Percentiles rank a stretch among this genome's conserved stretches.
Conservation (phyloP, 1,284 basidiomycete genomes). For the Kalmanozyma brasiliensis region DNA sequence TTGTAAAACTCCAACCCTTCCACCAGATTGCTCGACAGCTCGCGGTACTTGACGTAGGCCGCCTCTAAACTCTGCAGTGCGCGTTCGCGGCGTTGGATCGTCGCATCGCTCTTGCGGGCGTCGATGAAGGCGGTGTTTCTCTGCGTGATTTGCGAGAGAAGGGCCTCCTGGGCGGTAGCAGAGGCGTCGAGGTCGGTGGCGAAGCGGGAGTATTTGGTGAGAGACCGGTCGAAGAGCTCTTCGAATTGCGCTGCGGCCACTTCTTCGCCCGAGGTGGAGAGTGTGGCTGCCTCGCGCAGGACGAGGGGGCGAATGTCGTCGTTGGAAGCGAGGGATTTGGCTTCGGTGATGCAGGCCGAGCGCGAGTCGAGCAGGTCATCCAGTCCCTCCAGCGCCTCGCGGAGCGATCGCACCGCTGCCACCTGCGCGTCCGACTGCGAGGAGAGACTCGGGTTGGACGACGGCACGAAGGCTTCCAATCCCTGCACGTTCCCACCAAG, state of each 20-base stretch:
- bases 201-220: slow-evolving; percentile 84
- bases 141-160: slow-evolving; percentile 79
- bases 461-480: slow-evolving; percentile 39
- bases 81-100: slow-evolving; percentile 83
- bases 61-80: slow-evolving; percentile 87
- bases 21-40: slow-evolving; percentile 83
- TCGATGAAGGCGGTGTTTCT: slow-evolving; percentile 81
- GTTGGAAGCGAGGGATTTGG: slow-evolving; percentile 74
- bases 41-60: slow-evolving; percentile 87
- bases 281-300: slow-evolving; percentile 73
- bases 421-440: slow-evolving; percentile 27
- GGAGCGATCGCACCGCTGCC: slow-evolving; percentile 74
- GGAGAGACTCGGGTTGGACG: slow-evolving; percentile 18
- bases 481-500: slow-evolving; percentile 21
- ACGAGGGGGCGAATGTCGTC: slow-evolving; percentile 84
- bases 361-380: slow-evolving; percentile 74
- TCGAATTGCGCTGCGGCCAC: slow-evolving; percentile 74
- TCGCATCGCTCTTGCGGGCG: slow-evolving; percentile 81
- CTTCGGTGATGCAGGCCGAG: slow-evolving; percentile 75
- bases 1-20: slow-evolving; percentile 78
- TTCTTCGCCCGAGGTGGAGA: slow-evolving; percentile 70
- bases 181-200: slow-evolving; percentile 75
- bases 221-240: slow-evolving; percentile 80
- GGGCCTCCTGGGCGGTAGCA: slow-evolving; percentile 74
- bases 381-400: slow-evolving; percentile 81